A percentile compares a stretch with the other conserved stretches of the same genome.
These are phyloP conservation scores for Silene vulgaris DNA, from an alignment of 179 eudicot genomes.

Conservation along the genomic window DNA sequence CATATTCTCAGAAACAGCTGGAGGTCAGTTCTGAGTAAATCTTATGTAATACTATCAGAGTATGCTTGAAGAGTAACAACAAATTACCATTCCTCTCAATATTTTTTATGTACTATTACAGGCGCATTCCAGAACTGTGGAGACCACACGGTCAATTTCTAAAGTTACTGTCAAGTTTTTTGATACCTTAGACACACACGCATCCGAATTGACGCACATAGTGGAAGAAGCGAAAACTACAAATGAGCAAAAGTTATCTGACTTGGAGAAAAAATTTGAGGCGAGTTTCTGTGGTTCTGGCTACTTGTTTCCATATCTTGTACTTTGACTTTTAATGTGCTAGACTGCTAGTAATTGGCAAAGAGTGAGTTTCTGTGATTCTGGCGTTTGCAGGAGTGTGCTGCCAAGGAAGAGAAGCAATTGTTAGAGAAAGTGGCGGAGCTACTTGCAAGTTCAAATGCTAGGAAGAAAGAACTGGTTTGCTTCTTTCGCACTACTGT, in stretches of 20 bases:
- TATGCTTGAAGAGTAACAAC: neutral
- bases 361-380: no score
- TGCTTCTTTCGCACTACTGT: slow-evolving; percentile 13
- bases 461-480: slow-evolving; percentile 78
- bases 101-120: slow-evolving; percentile 25
- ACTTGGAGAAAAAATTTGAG: slow-evolving; percentile 73
- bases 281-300: slow-evolving; percentile 31
- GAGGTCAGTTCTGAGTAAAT: slow-evolving; percentile 42
- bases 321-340: slow-evolving; percentile 2
- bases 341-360: neutral
- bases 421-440: slow-evolving; percentile 81
- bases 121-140: slow-evolving; percentile 80
- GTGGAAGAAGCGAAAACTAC: slow-evolving; percentile 63
- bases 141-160: slow-evolving; percentile 67
- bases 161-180: slow-evolving; percentile 55
- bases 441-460: slow-evolving; percentile 80
- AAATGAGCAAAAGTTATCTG: slow-evolving; percentile 61
- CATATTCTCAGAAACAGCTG: slow-evolving; percentile 64
- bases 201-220: slow-evolving; percentile 56
- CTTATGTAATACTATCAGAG: neutral
- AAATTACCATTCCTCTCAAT: slow-evolving; percentile 3
- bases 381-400: slow-evolving; percentile 52
- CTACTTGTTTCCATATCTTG: slow-evolving; percentile 8
- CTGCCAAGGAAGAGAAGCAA: slow-evolving; percentile 76
- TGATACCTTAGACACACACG: slow-evolving; percentile 57